Evolutionary conservation across 345 rosid genomes (phyloP).

Genomic region (Lepidium didymum): DNA sequence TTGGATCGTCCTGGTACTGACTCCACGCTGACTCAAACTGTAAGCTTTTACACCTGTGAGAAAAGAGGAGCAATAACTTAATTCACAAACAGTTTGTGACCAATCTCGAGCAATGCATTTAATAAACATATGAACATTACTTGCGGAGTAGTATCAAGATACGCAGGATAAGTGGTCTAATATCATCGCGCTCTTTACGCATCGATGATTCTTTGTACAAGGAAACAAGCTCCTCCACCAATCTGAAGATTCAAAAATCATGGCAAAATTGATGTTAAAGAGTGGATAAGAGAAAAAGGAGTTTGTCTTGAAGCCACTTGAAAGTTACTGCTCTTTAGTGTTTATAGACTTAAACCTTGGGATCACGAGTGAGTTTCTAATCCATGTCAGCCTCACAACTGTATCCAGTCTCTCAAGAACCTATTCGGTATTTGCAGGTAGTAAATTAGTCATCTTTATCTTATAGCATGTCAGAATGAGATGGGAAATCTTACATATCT

Average conservation of each 20-base stretch:
- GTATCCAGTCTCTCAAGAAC: conserved; percentile 61
- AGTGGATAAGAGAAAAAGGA: background rate
- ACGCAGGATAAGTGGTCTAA: conserved; percentile 45
- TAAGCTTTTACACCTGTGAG: conserved; percentile 51
- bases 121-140: conserved; percentile 35
- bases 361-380: conserved; percentile 64
- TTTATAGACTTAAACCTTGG: conserved; percentile 44
- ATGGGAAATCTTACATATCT: background rate
- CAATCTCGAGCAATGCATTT: background rate
- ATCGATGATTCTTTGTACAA: conserved; percentile 66
- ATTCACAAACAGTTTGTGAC: background rate
- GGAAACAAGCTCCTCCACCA: conserved; percentile 66
- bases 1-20: conserved; percentile 54
- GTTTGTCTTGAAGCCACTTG: background rate
- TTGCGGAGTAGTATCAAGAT: conserved; percentile 56
- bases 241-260: conserved; percentile 36
- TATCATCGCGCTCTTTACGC: conserved; percentile 54
- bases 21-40: conserved; percentile 67
- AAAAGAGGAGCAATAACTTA: background rate
- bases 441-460: background rate
- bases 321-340: background rate
- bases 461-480: background rate
- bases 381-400: conserved; percentile 67
- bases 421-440: conserved; percentile 27
- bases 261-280: background rate